phyloP scores from a whole-genome alignment of 352 stramenopile genomes.

The Pythium volutum region DNA sequence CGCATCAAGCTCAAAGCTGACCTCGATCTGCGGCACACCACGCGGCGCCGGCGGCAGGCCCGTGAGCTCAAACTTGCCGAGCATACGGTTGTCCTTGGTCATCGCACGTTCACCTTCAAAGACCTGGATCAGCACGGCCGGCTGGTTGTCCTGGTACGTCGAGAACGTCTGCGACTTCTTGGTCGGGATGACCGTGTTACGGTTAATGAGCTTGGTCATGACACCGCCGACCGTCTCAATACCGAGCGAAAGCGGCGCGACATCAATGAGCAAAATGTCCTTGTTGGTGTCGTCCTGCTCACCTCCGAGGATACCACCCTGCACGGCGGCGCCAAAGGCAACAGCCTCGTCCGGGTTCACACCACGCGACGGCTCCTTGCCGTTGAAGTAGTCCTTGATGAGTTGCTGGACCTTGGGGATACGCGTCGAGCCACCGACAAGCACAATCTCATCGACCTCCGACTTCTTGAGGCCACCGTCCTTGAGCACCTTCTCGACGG shows the following conservation, averaged over 20 bases:
- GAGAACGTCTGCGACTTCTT: conserved; percentile 99
- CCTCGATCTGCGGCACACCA: conserved; percentile 98
- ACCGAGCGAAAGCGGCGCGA: conserved; percentile 96
- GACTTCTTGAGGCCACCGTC: conserved; percentile 95
- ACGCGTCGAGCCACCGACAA: conserved; percentile 98
- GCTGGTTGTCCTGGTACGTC: conserved; percentile 99
- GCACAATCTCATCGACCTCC: conserved; percentile 98
- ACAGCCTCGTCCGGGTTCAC: conserved; percentile 99
- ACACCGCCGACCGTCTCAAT: conserved; percentile 98
- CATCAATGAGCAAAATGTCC: conserved; percentile 97
- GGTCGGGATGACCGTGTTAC: conserved; percentile 97
- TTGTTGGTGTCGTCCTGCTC: conserved; percentile 90
- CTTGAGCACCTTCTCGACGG: conserved; percentile 94
- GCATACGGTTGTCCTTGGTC: conserved; percentile 99
- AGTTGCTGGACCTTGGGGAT: conserved; percentile 97
- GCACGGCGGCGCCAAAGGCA: conserved; percentile 97
- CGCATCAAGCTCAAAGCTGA: conserved; percentile 99
- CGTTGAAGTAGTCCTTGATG: conserved; percentile 98
- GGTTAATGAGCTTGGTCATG: conserved; percentile 99
- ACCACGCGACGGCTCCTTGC: conserved; percentile 89
- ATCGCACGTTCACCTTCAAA: conserved; percentile 99
- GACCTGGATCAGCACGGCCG: conserved; percentile 86
- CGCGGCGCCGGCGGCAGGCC: conserved; percentile 97
- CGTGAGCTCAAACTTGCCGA: conserved; percentile 99
- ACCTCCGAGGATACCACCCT: conserved; percentile 93